Percentiles rank a stretch among this genome's conserved stretches.
Conservation (phyloP, 169 alveolate species). For the Plasmodium gonderi region DNA sequence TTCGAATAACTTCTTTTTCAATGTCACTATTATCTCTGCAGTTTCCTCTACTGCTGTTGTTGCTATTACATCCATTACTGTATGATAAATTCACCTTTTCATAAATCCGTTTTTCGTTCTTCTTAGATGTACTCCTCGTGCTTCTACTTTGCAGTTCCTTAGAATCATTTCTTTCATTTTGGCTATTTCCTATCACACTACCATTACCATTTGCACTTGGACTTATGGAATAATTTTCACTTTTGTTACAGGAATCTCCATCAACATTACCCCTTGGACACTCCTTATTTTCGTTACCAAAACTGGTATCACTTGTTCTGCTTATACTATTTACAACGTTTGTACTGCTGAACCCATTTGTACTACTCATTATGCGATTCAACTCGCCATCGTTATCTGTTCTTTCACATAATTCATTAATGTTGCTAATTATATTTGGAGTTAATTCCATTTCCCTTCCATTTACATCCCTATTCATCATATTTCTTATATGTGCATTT, state of each 20-base stretch:
- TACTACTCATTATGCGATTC: too few relatives aligned
- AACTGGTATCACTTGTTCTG: neutral
- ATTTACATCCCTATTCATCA: too few relatives aligned
- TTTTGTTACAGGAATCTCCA: neutral
- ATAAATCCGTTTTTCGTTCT: constrained; percentile 47
- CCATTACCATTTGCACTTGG: neutral
- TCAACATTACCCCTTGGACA: neutral
- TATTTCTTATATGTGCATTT: neutral
- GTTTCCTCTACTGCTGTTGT: constrained; percentile 7
- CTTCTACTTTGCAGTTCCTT: neutral
- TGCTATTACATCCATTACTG: constrained; percentile 20
- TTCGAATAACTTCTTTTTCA: constrained; percentile 25
- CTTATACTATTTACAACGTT: neutral
- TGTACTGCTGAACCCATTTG: neutral
- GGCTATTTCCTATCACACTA: too few relatives aligned
- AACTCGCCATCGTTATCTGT: too few relatives aligned
- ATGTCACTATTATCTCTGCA: constrained; percentile 11
- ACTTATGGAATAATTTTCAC: neutral
- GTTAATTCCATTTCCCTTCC: too few relatives aligned
- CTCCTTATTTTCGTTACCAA: neutral
- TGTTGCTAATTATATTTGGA: too few relatives aligned
- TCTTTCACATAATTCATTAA: too few relatives aligned
- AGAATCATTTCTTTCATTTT: too few relatives aligned
- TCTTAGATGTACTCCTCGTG: neutral
- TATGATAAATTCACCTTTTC: constrained; percentile 26